phyloP scores from a whole-genome alignment of 495 filamentous ascomycete genomes.

The Aspergillus hancockii region DNA sequence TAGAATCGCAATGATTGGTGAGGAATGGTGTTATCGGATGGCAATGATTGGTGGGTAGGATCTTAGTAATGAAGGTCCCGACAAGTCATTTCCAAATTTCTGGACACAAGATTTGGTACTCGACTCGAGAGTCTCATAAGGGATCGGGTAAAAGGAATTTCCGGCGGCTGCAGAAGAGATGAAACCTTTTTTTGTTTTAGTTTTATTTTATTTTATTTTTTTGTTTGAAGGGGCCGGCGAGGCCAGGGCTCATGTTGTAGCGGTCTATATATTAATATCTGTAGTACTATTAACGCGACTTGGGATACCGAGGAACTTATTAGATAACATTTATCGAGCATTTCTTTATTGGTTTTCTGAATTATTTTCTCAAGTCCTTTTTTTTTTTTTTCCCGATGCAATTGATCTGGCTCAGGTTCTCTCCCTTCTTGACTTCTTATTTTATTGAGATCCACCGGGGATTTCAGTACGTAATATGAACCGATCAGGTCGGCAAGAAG shows the following conservation, averaged over 20 bases:
- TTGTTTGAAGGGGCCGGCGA: no score
- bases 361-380: not conserved
- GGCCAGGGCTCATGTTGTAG: no score
- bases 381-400: not conserved
- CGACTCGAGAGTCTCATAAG: not conserved
- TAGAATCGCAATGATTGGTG: constrained; percentile 25
- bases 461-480: constrained; percentile 31
- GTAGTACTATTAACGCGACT: no score
- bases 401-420: not conserved
- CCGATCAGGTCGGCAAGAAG: constrained; percentile 19
- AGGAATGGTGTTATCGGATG: constrained; percentile 22
- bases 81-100: not conserved
- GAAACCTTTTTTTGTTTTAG: not conserved
- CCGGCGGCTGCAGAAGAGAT: no score
- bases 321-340: no score
- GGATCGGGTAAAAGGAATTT: not conserved
- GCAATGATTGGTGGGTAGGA: constrained; percentile 24
- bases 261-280: not conserved
- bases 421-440: no score
- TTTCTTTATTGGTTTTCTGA: no score
- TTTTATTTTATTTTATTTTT: no score
- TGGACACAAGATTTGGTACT: not conserved
- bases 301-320: no score
- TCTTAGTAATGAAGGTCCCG: constrained; percentile 9
- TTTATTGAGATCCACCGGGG: not conserved